Evolutionary conservation across 257 asterid genomes (phyloP).

Genomic region (Solanum appendiculatum): DNA sequence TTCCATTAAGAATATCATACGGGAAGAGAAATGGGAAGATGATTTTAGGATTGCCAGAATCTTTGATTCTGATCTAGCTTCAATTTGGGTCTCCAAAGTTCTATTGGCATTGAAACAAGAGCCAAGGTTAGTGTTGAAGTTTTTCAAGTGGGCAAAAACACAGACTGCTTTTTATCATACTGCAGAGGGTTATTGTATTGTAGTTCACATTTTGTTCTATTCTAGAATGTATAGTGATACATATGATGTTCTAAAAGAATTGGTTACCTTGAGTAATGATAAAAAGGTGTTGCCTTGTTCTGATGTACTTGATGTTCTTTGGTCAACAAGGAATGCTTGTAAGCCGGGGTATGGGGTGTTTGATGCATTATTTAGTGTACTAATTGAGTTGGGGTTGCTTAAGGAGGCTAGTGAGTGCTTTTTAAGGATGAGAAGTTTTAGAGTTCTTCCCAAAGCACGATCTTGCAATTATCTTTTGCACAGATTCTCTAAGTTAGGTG

Average conservation of each 20-base stretch:
- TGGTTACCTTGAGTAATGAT: slow-evolving; percentile 32
- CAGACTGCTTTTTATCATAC: slow-evolving; percentile 44
- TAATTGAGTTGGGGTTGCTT: slow-evolving; percentile 57
- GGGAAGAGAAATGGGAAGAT: slow-evolving; percentile 61
- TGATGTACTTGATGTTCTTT: slow-evolving; percentile 50
- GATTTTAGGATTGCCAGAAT: slow-evolving; percentile 34
- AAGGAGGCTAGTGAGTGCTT: slow-evolving; percentile 80
- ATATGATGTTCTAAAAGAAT: slow-evolving; percentile 36
- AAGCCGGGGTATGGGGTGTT: slow-evolving; percentile 70
- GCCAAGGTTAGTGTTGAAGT: slow-evolving; percentile 65
- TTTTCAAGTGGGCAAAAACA: slow-evolving; percentile 59
- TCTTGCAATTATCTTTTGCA: slow-evolving; percentile 79
- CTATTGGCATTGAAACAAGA: slow-evolving; percentile 52
- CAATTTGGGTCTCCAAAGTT: slow-evolving; percentile 44
- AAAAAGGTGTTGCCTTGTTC: slow-evolving; percentile 6
- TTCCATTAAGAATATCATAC: slow-evolving; percentile 27
- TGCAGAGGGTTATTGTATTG: slow-evolving; percentile 51
- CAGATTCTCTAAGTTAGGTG: slow-evolving; percentile 35
- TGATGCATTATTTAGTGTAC: slow-evolving; percentile 61
- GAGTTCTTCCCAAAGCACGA: slow-evolving; percentile 54
- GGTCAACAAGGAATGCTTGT: slow-evolving; percentile 60
- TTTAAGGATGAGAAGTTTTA: slow-evolving; percentile 50
- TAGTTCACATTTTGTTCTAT: slow-evolving; percentile 79
- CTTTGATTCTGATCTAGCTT: slow-evolving; percentile 42
- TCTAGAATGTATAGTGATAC: slow-evolving; percentile 64